Conservation (phyloP, 208 protist species). For the Angomonas ambiguus region DNA sequence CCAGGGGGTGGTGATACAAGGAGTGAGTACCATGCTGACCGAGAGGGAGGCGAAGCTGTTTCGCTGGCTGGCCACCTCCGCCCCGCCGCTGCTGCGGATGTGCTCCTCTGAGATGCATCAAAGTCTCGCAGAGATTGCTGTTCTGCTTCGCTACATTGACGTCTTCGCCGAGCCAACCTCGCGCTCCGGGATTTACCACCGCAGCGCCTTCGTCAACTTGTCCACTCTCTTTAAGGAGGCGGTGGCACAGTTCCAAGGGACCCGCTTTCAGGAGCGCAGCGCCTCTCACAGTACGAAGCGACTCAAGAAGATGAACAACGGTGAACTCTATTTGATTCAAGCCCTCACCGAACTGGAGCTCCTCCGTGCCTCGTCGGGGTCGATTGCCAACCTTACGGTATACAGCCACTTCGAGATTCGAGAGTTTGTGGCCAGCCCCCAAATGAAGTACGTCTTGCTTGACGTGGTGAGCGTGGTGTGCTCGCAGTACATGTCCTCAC, state of each 20-base stretch:
- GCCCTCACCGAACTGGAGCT: slow-evolving; percentile 66
- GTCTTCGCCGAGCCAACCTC: slow-evolving; percentile 16
- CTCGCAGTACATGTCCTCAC: slow-evolving; percentile 37
- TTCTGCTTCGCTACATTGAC: slow-evolving; percentile 46
- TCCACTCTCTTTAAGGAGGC: slow-evolving; percentile 19
- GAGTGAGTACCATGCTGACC: slow-evolving; percentile 19
- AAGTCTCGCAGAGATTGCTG: slow-evolving; percentile 55
- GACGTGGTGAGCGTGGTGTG: slow-evolving; percentile 46
- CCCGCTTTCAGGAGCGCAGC: neutral
- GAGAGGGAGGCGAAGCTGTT: slow-evolving; percentile 38
- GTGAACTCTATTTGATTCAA: slow-evolving; percentile 65
- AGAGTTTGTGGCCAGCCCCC: slow-evolving; percentile 71
- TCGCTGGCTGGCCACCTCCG: slow-evolving; percentile 49
- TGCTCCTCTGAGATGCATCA: slow-evolving; percentile 76
- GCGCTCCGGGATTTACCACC: slow-evolving; percentile 9
- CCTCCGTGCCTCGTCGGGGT: slow-evolving; percentile 60
- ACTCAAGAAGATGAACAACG: slow-evolving; percentile 43
- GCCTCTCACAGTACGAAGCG: neutral
- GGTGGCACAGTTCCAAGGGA: neutral
- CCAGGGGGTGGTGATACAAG: neutral
- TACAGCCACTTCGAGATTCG: slow-evolving; percentile 78
- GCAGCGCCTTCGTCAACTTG: slow-evolving; percentile 15
- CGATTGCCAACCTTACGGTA: slow-evolving; percentile 66
- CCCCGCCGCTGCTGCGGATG: slow-evolving; percentile 72
- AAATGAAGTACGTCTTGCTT: slow-evolving; percentile 33